A percentile compares a stretch with the other conserved stretches of the same genome.
phyloP scores from a whole-genome alignment of 2,329 filamentous ascomycete species.

The Sclerotinia nivalis region DNA sequence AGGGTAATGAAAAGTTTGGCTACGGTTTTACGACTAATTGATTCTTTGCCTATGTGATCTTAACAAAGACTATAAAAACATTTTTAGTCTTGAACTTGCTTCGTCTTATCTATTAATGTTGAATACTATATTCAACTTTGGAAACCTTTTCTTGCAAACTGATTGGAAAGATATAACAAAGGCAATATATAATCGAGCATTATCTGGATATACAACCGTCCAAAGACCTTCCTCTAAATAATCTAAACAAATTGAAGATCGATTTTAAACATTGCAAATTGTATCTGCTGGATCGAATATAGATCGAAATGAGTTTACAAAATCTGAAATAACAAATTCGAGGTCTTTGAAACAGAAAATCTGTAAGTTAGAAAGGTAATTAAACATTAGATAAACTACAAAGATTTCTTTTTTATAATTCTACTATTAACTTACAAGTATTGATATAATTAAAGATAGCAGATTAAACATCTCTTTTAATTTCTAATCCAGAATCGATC shows the following conservation, averaged over 20 bases:
- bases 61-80: too few relatives aligned
- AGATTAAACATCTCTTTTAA: not conserved
- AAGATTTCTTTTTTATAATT: not conserved
- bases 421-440: not conserved
- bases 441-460: not conserved
- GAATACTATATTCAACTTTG: too few relatives aligned
- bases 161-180: not conserved
- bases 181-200: not conserved
- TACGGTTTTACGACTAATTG: too few relatives aligned
- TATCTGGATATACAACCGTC: not conserved
- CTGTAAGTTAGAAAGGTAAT: not conserved
- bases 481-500: not conserved
- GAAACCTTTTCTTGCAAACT: conserved; percentile 18
- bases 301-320: not conserved
- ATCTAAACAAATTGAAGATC: not conserved
- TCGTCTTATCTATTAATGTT: too few relatives aligned
- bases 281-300: not conserved
- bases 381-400: not conserved
- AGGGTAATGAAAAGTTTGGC: too few relatives aligned
- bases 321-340: not conserved
- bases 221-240: not conserved
- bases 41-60: too few relatives aligned
- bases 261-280: not conserved
- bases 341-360: not conserved
- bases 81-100: too few relatives aligned